phyloP scores from a whole-genome alignment of 305 asterid genomes.

The Fraxinus albicans region DNA sequence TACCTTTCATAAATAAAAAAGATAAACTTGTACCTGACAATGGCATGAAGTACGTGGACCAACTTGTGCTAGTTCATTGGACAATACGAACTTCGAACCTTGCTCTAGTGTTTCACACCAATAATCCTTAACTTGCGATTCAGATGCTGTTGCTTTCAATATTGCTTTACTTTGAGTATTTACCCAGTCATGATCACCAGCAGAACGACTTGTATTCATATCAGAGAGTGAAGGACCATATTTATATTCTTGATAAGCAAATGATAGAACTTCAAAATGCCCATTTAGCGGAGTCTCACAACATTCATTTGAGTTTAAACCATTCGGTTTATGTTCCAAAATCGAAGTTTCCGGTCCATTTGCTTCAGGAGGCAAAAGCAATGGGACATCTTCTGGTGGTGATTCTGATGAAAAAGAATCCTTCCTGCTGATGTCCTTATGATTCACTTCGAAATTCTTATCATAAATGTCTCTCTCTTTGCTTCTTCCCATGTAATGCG shows the following conservation, averaged over 20 bases:
- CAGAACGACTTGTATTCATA: constrained; percentile 21
- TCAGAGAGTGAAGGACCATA: constrained; percentile 17
- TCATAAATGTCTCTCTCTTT: constrained; percentile 41
- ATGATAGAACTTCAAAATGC: constrained; percentile 29
- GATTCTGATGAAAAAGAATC: constrained; percentile 63
- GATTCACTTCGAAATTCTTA: constrained; percentile 32
- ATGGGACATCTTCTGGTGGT: constrained; percentile 73
- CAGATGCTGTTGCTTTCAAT: constrained; percentile 29
- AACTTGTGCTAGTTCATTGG: constrained; percentile 56
- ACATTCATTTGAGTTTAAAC: constrained; percentile 27
- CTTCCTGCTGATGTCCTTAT: constrained; percentile 36
- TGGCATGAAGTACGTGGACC: constrained; percentile 74
- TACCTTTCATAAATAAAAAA: not conserved
- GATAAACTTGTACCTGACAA: constrained; percentile 62
- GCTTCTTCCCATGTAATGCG: constrained; percentile 93
- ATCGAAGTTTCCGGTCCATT: constrained; percentile 37
- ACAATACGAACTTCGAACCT: constrained; percentile 39
- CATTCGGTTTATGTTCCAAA: constrained; percentile 33
- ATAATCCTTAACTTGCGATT: constrained; percentile 37
- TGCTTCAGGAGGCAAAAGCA: constrained; percentile 89
- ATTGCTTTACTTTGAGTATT: constrained; percentile 28
- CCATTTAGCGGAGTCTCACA: constrained; percentile 21
- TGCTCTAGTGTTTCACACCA: constrained; percentile 61
- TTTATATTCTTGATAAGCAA: constrained; percentile 21
- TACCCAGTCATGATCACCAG: constrained; percentile 23